Percentiles rank a stretch among this genome's conserved stretches.
Conservation (phyloP, 1,139 yeast species). For the Arxiozyma slooffiae region DNA sequence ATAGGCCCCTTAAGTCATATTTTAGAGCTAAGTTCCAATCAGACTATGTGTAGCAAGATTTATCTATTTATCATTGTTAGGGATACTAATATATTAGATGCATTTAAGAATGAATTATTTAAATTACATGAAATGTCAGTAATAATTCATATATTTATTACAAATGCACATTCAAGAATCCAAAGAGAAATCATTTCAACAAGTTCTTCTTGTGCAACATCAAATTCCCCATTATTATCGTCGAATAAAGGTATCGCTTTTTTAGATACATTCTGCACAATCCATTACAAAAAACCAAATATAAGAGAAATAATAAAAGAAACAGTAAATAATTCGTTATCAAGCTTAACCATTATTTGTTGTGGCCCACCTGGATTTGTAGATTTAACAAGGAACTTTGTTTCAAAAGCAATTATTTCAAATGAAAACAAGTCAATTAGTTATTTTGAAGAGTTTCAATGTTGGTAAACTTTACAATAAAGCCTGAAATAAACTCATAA, state of each 20-base stretch:
- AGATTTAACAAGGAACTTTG: conserved; percentile 38
- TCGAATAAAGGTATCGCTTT: conserved; percentile 1
- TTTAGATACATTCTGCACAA: conserved; percentile 23
- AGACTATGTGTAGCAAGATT: conserved; percentile 28
- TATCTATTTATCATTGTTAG: conserved; percentile 42
- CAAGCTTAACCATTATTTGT: conserved; percentile 36
- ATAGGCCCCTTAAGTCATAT: conserved; percentile 43
- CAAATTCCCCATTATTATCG: conserved; percentile 20
- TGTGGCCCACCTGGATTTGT: conserved; percentile 48
- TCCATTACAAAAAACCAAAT: conserved; percentile 42
- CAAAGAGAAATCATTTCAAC: background rate
- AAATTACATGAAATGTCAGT: conserved; percentile 35
- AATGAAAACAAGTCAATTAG: conserved; percentile 13
- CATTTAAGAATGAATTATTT: conserved; percentile 28
- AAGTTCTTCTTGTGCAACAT: conserved; percentile 3
- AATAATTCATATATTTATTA: conserved; percentile 23
- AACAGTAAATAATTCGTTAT: conserved; percentile 32
- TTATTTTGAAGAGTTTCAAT: conserved; percentile 24
- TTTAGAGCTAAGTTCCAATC: conserved; percentile 15
- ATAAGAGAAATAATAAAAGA: conserved; percentile 33
- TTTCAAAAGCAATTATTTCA: conserved; percentile 23
- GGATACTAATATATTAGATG: conserved; percentile 35
- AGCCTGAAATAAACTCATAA: no score
- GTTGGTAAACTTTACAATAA: conserved; percentile 16
- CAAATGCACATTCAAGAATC: conserved; percentile 8